Conservation (phyloP, 23 red algal species). For the Gracilaria caudata region DNA sequence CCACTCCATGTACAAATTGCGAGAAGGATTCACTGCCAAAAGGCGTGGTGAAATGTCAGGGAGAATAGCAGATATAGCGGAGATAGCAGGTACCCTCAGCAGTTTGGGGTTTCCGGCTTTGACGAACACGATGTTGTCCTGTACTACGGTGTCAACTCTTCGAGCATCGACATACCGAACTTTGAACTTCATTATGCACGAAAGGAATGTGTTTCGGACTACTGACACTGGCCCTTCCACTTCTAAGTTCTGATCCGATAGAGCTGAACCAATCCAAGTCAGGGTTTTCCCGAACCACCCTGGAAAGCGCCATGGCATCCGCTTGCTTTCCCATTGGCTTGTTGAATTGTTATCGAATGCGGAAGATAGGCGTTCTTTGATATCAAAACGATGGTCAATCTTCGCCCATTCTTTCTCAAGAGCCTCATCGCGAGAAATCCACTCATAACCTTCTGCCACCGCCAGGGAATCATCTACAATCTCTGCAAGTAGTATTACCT, state of each 20-base stretch:
- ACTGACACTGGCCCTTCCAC: constrained; percentile 1
- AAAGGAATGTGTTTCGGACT: constrained; percentile 6
- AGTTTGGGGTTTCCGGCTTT: constrained; percentile 1
- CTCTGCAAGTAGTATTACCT: constrained; percentile 26
- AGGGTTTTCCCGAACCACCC: constrained; percentile 5
- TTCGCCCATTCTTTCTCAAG: not conserved
- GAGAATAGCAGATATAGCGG: not conserved
- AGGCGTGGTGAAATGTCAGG: constrained; percentile 8
- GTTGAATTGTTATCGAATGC: not conserved
- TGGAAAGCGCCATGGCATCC: constrained; percentile 1
- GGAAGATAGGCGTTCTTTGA: not conserved
- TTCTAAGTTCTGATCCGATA: not conserved
- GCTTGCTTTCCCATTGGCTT: not conserved
- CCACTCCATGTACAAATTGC: constrained; percentile 10
- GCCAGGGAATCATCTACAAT: not conserved
- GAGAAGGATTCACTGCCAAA: constrained; percentile 16
- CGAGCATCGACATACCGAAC: constrained; percentile 5
- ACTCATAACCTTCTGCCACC: not conserved
- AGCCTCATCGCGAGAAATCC: constrained; percentile 17
- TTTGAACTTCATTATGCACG: not conserved
- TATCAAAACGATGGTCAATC: not conserved
- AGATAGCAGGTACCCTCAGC: not conserved
- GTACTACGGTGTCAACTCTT: not conserved
- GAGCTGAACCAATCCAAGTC: not conserved
- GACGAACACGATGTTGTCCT: constrained; percentile 21